A percentile compares a stretch with the other conserved stretches of the same genome.
Evolutionary conservation across 257 asterid genomes (phyloP).

Genomic region (Salvia splendens): DNA sequence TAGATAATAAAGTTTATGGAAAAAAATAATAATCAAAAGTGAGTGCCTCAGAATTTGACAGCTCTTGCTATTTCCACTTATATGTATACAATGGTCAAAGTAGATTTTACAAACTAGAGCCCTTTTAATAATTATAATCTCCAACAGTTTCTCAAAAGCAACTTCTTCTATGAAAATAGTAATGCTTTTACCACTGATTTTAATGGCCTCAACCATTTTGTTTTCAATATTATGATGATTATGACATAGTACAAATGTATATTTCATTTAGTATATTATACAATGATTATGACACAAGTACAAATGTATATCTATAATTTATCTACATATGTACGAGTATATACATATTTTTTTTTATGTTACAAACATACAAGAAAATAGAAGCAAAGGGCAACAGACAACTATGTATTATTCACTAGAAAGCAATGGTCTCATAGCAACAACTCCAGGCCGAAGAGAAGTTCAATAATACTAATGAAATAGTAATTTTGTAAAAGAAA

Average conservation of each 20-base stretch:
- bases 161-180: background rate
- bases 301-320: no score
- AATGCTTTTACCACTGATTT: background rate
- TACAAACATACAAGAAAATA: no score
- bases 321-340: no score
- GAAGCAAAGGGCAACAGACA: no score
- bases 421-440: no score
- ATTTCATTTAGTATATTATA: no score
- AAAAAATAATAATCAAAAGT: constrained; percentile 12
- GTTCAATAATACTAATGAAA: background rate
- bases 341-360: no score
- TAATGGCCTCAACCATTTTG: background rate
- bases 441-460: no score
- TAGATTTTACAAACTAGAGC: constrained; percentile 19
- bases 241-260: background rate
- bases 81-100: constrained; percentile 15
- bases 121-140: constrained; percentile 8
- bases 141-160: background rate
- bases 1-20: constrained; percentile 37
- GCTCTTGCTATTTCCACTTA: constrained; percentile 30
- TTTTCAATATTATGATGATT: background rate
- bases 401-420: no score
- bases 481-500: no score
- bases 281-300: no score
- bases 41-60: constrained; percentile 31